These are phyloP conservation scores for Vitis labrusca DNA, from an alignment of 164 flowering plant genomes.

Conservation along the genomic window DNA sequence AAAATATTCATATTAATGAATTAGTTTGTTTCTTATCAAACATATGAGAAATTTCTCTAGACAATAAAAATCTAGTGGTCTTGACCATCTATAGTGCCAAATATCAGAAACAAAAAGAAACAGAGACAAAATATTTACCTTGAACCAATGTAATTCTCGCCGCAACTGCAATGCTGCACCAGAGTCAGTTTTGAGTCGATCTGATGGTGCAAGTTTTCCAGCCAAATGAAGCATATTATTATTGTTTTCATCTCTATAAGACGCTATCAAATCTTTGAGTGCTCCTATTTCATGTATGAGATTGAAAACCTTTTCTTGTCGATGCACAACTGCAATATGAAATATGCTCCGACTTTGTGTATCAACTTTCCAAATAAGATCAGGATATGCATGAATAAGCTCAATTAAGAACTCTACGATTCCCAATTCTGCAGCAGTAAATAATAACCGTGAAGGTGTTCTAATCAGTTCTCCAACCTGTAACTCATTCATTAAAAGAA, in stretches of 20 bases:
- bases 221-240: slow-evolving; percentile 22
- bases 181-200: slow-evolving; percentile 14
- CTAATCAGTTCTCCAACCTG: slow-evolving; percentile 4
- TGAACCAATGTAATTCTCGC: slow-evolving; percentile 28
- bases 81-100: no score
- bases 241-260: slow-evolving; percentile 3
- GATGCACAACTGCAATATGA: slow-evolving; percentile 14
- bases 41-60: no score
- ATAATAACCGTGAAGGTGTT: slow-evolving; percentile 8
- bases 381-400: slow-evolving; percentile 18
- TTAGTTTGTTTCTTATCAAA: no score
- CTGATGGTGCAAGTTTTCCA: slow-evolving; percentile 16
- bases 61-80: no score
- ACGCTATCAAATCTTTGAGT: slow-evolving; percentile 4
- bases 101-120: no score
- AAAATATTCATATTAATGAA: no score
- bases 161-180: slow-evolving; percentile 30
- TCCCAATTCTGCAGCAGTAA: slow-evolving; percentile 15
- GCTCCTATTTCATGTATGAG: slow-evolving; percentile 19
- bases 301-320: slow-evolving; percentile 20
- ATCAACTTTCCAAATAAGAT: slow-evolving; percentile 14
- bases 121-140: slow-evolving; percentile 12
- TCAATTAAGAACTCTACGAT: slow-evolving; percentile 14
- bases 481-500: slow-evolving; percentile 5
- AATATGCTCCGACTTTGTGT: slow-evolving; percentile 18